These are phyloP conservation scores for Gentiana dahurica DNA, from an alignment of 257 asterid genomes.

Conservation along the genomic window DNA sequence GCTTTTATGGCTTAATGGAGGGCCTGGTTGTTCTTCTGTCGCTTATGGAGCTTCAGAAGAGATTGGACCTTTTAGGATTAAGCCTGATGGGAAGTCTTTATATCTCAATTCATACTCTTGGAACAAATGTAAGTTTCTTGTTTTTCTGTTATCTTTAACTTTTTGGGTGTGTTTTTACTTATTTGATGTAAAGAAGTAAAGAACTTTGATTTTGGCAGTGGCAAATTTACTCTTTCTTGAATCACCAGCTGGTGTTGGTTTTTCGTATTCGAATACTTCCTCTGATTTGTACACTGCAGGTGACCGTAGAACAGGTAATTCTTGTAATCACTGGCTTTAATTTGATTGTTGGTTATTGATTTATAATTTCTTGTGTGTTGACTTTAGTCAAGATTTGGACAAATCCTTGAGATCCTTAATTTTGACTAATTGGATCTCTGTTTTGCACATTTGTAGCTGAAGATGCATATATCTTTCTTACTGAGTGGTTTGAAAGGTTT, in stretches of 20 bases:
- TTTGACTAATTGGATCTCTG: conserved; percentile 15
- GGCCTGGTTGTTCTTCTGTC: conserved; percentile 98
- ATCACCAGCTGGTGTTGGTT: conserved; percentile 99
- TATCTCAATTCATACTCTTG: conserved; percentile 74
- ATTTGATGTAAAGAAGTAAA: conserved; percentile 2
- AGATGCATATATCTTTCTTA: conserved; percentile 68
- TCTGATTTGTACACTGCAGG: conserved; percentile 77
- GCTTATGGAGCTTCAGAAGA: conserved; percentile 97
- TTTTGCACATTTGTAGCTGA: conserved; percentile 50
- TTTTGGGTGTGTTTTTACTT: background rate
- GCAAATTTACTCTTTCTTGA: conserved; percentile 92
- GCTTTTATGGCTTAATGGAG: conserved; percentile 95
- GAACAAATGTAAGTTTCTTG: conserved; percentile 65
- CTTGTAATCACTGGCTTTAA: conserved; percentile 8
- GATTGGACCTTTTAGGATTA: conserved; percentile 85
- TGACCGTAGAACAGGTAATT: conserved; percentile 77
- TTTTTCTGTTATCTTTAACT: conserved; percentile 1
- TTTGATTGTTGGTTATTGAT: conserved; percentile 6
- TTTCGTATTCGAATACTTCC: conserved; percentile 81
- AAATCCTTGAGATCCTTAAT: background rate
- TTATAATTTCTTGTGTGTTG: conserved; percentile 1
- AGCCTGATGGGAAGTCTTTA: conserved; percentile 78
- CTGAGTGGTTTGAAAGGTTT: conserved; percentile 92
- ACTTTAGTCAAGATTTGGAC: conserved; percentile 4
- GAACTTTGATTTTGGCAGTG: conserved; percentile 42